These are phyloP conservation scores for Colletotrichum aenigma DNA, from an alignment of 2,329 filamentous ascomycete genomes.

Conservation along the genomic window DNA sequence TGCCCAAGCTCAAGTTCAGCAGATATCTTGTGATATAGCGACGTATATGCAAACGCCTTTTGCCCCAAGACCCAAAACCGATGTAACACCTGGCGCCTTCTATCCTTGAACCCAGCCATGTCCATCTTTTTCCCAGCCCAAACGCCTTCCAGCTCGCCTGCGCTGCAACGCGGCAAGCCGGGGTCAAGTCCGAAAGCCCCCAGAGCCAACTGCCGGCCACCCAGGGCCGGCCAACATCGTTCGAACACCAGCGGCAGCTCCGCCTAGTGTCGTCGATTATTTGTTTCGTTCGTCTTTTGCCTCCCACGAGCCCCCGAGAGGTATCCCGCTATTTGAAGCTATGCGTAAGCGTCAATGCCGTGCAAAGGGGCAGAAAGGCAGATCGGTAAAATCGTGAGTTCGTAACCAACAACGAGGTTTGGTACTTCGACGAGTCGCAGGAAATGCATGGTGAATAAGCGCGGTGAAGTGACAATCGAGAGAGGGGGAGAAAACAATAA, in stretches of 20 bases:
- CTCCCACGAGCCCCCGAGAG: not conserved
- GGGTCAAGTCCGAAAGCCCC: slow-evolving; percentile 1
- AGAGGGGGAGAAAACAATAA: slow-evolving; percentile 1
- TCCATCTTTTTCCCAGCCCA: not conserved
- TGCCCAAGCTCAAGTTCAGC: not conserved
- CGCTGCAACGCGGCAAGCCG: not conserved
- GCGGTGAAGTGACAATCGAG: slow-evolving; percentile 4
- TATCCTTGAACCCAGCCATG: not conserved
- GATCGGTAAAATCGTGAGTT: slow-evolving; percentile 1
- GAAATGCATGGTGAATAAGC: slow-evolving; percentile 6
- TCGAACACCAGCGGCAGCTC: not conserved
- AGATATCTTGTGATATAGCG: not conserved
- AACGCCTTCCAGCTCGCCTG: slow-evolving; percentile 6
- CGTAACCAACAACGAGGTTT: slow-evolving; percentile 1
- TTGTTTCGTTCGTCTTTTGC: not conserved
- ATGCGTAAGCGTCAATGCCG: slow-evolving; percentile 13
- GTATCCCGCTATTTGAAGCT: slow-evolving; percentile 5
- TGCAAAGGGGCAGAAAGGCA: not conserved
- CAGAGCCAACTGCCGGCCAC: slow-evolving; percentile 3
- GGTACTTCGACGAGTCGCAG: not conserved
- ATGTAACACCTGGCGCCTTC: slow-evolving; percentile 8
- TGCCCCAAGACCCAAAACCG: not conserved
- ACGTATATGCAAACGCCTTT: slow-evolving; percentile 10
- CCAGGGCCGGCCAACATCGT: not conserved
- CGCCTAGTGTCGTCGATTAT: not conserved